A percentile compares a stretch with the other conserved stretches of the same genome.
phyloP scores from a whole-genome alignment of 257 asterid genomes.

The Cinchona pubescens region DNA sequence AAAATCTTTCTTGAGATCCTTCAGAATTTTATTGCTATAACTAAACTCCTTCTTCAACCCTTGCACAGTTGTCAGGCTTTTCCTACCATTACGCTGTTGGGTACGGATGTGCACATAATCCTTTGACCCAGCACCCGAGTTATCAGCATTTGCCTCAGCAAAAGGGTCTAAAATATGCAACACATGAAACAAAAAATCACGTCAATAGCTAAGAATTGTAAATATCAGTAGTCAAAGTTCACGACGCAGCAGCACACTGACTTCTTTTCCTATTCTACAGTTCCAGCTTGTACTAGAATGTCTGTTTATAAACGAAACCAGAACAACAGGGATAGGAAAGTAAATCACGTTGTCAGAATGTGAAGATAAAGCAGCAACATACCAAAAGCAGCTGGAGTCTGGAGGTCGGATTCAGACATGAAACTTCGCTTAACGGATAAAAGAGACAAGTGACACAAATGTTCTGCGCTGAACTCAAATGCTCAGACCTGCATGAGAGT shows the following conservation, averaged over 20 bases:
- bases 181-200: not conserved
- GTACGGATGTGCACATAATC: slow-evolving; percentile 48
- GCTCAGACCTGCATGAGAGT: slow-evolving; percentile 30
- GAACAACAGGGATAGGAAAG: not conserved
- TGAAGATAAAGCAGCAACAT: slow-evolving; percentile 6
- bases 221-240: not conserved
- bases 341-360: not conserved
- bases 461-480: not conserved
- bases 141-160: slow-evolving; percentile 56
- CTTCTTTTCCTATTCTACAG: not conserved
- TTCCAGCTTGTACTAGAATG: not conserved
- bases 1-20: slow-evolving; percentile 84
- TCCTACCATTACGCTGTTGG: slow-evolving; percentile 52
- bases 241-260: not conserved
- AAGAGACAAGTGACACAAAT: slow-evolving; percentile 11
- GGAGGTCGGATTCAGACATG: slow-evolving; percentile 48
- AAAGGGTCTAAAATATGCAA: slow-evolving; percentile 40
- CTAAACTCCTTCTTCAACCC: slow-evolving; percentile 53
- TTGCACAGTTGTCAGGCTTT: slow-evolving; percentile 51
- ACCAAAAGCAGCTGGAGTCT: slow-evolving; percentile 38
- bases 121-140: slow-evolving; percentile 53
- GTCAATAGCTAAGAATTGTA: not conserved
- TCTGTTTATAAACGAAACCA: not conserved
- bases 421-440: slow-evolving; percentile 23
- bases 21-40: slow-evolving; percentile 41